Evolutionary conservation across 257 asterid species (phyloP), one percentile per base, ranked within the genome.

Genomic region (Fraxinus americana): DNA sequence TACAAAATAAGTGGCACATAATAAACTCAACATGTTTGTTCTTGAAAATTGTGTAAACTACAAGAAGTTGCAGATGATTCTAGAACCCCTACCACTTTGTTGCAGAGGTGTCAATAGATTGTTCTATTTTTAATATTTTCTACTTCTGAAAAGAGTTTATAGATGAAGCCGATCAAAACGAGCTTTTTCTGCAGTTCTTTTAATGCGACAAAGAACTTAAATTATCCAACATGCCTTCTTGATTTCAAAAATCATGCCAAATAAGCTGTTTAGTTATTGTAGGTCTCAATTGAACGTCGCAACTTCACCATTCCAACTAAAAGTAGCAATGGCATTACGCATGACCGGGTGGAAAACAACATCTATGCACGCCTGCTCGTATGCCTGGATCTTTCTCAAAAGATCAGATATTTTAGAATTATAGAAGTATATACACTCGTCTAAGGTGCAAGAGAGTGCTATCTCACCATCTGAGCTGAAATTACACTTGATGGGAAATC

Each of bases 401-500:
- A 93, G 88, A 78, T 83, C 75, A 48, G 92, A 85, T 25, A 98
- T 82, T 67, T 80, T 89, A 6, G 92, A 83, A 83, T 92, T 79
- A 50, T 88, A 95, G 67, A 90, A 86, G 86, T 89, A 91, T 59
- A 95, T 71, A 68, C 82, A 88, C 71, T 98, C 98, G 73, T 95
- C 97, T 6, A 90, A 85, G 67, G 98, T 93, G 74, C 98, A 97
- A 65, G 96, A 83, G 71, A 88, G 92, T 41, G 93, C 80, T 32
- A 74, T 75, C 72, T 77, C 86, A 68, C 97, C 99, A n/a, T 86
- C 91, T 32, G 65, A 36, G 86, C 95, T 94, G 91, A 92, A 92
- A 85, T 85, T 88, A 87, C 98, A 92, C 86, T 88, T 94, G 82
- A 94, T 80, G 17, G 96, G 97, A 83, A 92, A 96, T 54, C 99